These are phyloP conservation scores for Beta lomatogona DNA, from an alignment of 179 eudicot genomes.

Conservation along the genomic window DNA sequence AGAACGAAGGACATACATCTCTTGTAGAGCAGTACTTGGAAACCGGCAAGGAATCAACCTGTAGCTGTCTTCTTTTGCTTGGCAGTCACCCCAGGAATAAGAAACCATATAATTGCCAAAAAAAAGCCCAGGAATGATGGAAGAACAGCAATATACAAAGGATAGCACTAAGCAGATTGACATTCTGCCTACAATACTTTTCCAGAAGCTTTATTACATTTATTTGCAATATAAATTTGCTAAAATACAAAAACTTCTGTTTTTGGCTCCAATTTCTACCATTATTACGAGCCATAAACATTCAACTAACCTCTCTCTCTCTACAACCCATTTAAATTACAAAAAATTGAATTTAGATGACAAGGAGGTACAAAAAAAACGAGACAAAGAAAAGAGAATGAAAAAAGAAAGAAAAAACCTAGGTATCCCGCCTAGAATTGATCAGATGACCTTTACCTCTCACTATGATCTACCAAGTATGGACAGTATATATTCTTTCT, in stretches of 20 bases:
- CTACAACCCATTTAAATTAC: slow-evolving; percentile 25
- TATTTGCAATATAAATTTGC: slow-evolving; percentile 27
- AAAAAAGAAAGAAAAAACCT: slow-evolving; percentile 13
- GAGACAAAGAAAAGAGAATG: neutral
- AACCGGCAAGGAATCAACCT: too few species aligned
- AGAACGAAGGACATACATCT: neutral
- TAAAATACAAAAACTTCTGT: slow-evolving; percentile 26
- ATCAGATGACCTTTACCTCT: slow-evolving; percentile 11
- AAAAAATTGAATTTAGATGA: slow-evolving; percentile 24
- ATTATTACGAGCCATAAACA: slow-evolving; percentile 25
- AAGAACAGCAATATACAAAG: neutral
- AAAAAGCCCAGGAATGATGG: neutral
- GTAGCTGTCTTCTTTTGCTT: too few species aligned
- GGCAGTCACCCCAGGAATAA: neutral
- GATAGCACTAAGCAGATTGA: slow-evolving; percentile 9
- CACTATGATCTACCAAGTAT: slow-evolving; percentile 32
- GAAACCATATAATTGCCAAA: neutral
- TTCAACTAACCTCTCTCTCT: slow-evolving; percentile 5
- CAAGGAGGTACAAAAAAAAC: neutral
- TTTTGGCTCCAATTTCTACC: slow-evolving; percentile 10
- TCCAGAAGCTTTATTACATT: slow-evolving; percentile 28
- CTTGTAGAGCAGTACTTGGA: neutral
- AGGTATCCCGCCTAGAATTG: slow-evolving; percentile 12
- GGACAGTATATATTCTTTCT: slow-evolving; percentile 30
- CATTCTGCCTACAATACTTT: neutral